These are phyloP conservation scores for Fusarium longipes DNA, from an alignment of 2,329 filamentous ascomycete species.

Conservation along the genomic window DNA sequence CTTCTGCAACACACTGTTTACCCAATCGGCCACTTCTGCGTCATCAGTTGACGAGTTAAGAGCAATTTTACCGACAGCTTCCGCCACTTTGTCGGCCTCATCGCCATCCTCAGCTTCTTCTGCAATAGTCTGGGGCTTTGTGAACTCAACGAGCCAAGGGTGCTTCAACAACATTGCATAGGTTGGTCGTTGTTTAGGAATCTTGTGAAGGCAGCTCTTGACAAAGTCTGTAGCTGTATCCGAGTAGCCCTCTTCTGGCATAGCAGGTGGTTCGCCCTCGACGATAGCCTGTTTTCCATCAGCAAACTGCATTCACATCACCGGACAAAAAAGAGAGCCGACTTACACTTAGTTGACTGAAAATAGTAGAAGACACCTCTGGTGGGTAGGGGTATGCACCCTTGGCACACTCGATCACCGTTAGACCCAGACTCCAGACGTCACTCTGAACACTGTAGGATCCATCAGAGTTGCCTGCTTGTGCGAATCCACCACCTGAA, in stretches of 20 bases:
- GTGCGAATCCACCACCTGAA: slow-evolving; percentile 82
- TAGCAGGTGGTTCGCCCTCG: slow-evolving; percentile 91
- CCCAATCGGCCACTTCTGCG: slow-evolving; percentile 88
- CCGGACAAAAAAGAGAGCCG: not conserved
- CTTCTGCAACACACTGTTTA: slow-evolving; percentile 73
- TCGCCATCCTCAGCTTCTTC: slow-evolving; percentile 76
- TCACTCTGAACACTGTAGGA: slow-evolving; percentile 98
- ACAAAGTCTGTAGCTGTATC: slow-evolving; percentile 88
- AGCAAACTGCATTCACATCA: slow-evolving; percentile 1
- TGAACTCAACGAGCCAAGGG: slow-evolving; percentile 82
- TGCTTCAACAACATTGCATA: slow-evolving; percentile 92
- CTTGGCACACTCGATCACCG: slow-evolving; percentile 95
- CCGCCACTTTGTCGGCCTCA: slow-evolving; percentile 56
- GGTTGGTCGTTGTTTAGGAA: slow-evolving; percentile 89
- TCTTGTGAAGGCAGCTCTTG: slow-evolving; percentile 88
- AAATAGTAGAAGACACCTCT: slow-evolving; percentile 97
- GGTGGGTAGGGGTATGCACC: slow-evolving; percentile 96
- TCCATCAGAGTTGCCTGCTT: slow-evolving; percentile 75
- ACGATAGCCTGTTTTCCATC: slow-evolving; percentile 81
- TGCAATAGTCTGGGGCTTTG: slow-evolving; percentile 79
- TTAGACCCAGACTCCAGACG: slow-evolving; percentile 95
- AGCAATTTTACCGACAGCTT: slow-evolving; percentile 58
- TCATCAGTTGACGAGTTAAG: slow-evolving; percentile 67
- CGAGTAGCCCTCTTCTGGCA: slow-evolving; percentile 83
- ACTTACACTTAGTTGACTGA: slow-evolving; percentile 95